Conservation (phyloP, 768 basidiomycete genomes). For the Hebeloma cylindrosporum region DNA sequence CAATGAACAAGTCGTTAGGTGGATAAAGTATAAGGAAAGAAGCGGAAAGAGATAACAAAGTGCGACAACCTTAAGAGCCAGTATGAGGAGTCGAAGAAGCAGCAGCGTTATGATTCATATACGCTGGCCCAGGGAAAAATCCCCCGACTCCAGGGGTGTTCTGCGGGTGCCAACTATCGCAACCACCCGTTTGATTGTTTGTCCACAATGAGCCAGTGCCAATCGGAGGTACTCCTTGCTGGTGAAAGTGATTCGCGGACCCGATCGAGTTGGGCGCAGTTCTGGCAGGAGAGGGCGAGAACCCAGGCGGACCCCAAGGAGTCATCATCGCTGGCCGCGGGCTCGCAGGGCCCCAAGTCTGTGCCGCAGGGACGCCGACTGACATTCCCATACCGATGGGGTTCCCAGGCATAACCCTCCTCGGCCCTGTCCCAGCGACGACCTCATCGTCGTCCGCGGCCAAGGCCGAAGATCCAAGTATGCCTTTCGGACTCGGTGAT, state of each 20-base stretch:
- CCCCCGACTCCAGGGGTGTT: slow-evolving; percentile 31
- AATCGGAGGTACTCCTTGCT: slow-evolving; percentile 23
- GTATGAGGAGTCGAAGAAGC: slow-evolving; percentile 49
- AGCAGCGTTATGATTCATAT: slow-evolving; percentile 46
- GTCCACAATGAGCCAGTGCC: slow-evolving; percentile 41
- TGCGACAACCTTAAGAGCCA: slow-evolving; percentile 21
- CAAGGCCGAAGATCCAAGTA: slow-evolving; percentile 76
- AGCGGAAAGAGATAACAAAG: neutral
- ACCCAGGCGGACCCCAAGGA: slow-evolving; percentile 47
- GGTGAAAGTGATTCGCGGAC: slow-evolving; percentile 17
- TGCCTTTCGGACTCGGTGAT: slow-evolving; percentile 59
- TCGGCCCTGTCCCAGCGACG: slow-evolving; percentile 46
- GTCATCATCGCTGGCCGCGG: slow-evolving; percentile 46
- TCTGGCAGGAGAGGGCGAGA: slow-evolving; percentile 25
- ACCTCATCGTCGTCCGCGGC: slow-evolving; percentile 82
- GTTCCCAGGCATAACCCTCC: slow-evolving; percentile 35
- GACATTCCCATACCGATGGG: slow-evolving; percentile 16
- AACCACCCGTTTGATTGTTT: slow-evolving; percentile 27
- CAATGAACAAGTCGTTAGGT: too few relatives aligned
- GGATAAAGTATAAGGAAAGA: slow-evolving; percentile 1
- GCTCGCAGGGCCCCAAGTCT: slow-evolving; percentile 50
- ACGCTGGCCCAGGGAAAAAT: slow-evolving; percentile 46
- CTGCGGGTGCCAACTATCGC: slow-evolving; percentile 50
- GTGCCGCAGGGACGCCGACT: slow-evolving; percentile 26
- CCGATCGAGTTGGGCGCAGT: slow-evolving; percentile 18